Evolutionary conservation across 2,329 filamentous ascomycete genomes (phyloP), one percentile per base, ranked within the genome.

Genomic region (Aspergillus fructus): DNA sequence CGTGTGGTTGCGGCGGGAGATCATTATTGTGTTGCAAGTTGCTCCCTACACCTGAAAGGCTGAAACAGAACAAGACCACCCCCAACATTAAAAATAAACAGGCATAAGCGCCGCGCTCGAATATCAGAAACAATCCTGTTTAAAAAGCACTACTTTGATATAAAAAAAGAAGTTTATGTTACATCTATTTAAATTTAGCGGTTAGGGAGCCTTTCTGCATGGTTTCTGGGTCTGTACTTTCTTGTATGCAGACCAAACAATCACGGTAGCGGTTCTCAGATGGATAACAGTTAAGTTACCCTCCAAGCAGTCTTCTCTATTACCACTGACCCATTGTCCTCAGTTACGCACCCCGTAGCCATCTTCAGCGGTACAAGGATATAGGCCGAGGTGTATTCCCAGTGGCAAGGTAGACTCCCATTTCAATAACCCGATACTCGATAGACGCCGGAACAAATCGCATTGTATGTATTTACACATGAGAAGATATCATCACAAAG

Each of bases 391-490:
- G 19, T 24, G 21, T 21, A 49, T 13, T 11, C 40, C 12, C 7
- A 34, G 9, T 23, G 1, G 41, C 19, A 41, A 21, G 34, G 24
- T 46, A 27, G 13, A 11, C 17, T 30, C 47, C 34, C 21, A 33
- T 39, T 65, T 66, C 55, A 55, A 64, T 58, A 58, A 65, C 58
- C 58, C 65, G 55, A 65, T 58, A 59, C 53, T 66, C 59, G 62
- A 69, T 66, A 63, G 68, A 69, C 64, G 71, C 65, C 68, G 59
- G 64, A 68, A 60, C 47, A 64, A 70, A 67, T 68, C 64, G 63
- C 66, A 69, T 67, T 72, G 66, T 73, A 74, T 72, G 70, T 76
- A 75, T 74, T 71, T 74, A 74, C 67, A 74, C 64, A 66, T 62
- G 61, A 64, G 58, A 60, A 66, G 59, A 50, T 59, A 33, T 53